phyloP scores from a whole-genome alignment of 2,329 filamentous ascomycete species.

The Verticillium longisporum region DNA sequence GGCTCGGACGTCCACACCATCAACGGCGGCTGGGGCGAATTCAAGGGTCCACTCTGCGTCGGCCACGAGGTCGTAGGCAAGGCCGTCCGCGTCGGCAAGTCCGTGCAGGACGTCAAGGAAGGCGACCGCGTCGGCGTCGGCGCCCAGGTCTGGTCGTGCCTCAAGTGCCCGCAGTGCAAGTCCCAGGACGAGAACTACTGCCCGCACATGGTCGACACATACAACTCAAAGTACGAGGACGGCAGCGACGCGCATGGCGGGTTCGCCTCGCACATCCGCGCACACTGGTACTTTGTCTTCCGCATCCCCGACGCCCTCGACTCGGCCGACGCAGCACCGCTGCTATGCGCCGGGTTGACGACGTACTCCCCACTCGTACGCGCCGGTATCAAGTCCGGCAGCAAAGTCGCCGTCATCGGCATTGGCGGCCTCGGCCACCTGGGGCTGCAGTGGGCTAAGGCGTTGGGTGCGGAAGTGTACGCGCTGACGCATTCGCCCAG shows the following conservation, averaged over 20 bases:
- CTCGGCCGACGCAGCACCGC: constrained; percentile 50
- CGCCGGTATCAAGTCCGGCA: constrained; percentile 62
- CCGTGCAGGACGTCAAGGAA: constrained; percentile 41
- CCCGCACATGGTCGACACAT: constrained; percentile 43
- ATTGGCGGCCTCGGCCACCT: constrained; percentile 71
- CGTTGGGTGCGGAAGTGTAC: constrained; percentile 60
- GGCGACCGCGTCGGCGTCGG: constrained; percentile 61
- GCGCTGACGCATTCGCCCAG: constrained; percentile 53
- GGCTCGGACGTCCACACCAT: constrained; percentile 55
- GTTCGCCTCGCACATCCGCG: constrained; percentile 41
- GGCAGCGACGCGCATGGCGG: constrained; percentile 60
- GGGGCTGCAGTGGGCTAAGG: constrained; percentile 63
- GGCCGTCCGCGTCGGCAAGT: constrained; percentile 38
- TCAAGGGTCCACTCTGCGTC: constrained; percentile 39
- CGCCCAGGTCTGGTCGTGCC: constrained; percentile 52
- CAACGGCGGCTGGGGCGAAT: constrained; percentile 48
- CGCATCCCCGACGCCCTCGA: constrained; percentile 48
- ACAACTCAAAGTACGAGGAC: constrained; percentile 48
- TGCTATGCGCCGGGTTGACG: constrained; percentile 74
- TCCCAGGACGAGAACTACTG: constrained; percentile 44
- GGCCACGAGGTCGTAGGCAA: constrained; percentile 56
- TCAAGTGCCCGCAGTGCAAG: constrained; percentile 40
- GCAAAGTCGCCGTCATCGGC: constrained; percentile 64
- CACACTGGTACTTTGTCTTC: constrained; percentile 52
- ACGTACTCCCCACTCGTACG: constrained; percentile 62